phyloP scores from a whole-genome alignment of 2,329 filamentous ascomycete genomes.

The Calonectria pseudoreteaudii region DNA sequence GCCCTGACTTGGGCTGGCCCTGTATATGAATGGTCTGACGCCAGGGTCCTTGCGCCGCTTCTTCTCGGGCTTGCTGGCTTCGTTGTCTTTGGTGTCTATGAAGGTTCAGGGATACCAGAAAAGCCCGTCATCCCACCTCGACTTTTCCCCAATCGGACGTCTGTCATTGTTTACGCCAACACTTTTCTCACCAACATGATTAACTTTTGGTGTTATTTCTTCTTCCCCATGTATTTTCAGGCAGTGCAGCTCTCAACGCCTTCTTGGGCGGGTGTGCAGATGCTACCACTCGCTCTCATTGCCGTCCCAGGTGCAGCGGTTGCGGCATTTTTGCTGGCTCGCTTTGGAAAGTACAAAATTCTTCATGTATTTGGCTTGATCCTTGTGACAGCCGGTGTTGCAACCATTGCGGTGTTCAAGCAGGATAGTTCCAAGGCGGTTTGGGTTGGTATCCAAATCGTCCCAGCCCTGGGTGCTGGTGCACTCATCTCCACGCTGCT shows the following conservation, averaged over 20 bases:
- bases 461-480: conserved; percentile 54
- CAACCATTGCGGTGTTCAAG: conserved; percentile 54
- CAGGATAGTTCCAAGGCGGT: conserved; percentile 43
- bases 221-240: conserved; percentile 61
- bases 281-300: conserved; percentile 47
- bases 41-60: conserved; percentile 54
- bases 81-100: conserved; percentile 29
- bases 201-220: conserved; percentile 52
- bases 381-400: conserved; percentile 53
- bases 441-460: conserved; percentile 55
- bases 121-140: conserved; percentile 40
- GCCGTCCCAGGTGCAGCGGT: conserved; percentile 43
- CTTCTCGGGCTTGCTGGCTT: conserved; percentile 40
- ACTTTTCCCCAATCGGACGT: conserved; percentile 35
- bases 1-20: conserved; percentile 58
- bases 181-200: conserved; percentile 36
- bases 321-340: conserved; percentile 43
- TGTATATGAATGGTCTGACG: conserved; percentile 54
- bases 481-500: conserved; percentile 56
- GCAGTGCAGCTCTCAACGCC: conserved; percentile 50
- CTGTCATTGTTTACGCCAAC: conserved; percentile 33
- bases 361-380: conserved; percentile 52
- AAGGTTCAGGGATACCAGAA: conserved; percentile 31
- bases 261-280: conserved; percentile 44
- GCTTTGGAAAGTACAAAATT: conserved; percentile 47